These are phyloP conservation scores for Hypoxylon sp. DNA, from an alignment of 2,329 filamentous ascomycete genomes.

Conservation along the genomic window DNA sequence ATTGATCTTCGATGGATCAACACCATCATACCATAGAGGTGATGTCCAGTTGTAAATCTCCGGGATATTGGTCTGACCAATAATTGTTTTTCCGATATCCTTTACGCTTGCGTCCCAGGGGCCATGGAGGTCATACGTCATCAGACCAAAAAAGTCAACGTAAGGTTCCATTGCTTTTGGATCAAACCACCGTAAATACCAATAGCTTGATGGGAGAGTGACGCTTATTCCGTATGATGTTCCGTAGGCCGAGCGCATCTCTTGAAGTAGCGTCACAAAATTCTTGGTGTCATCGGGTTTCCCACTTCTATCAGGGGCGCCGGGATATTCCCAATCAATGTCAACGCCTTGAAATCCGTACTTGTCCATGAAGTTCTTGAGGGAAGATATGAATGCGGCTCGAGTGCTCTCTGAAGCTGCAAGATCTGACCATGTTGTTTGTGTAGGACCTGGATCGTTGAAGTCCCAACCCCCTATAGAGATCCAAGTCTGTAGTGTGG, in stretches of 20 bases:
- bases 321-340: slow-evolving; percentile 65
- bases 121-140: slow-evolving; percentile 61
- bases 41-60: slow-evolving; percentile 58
- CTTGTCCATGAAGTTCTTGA: slow-evolving; percentile 53
- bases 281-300: slow-evolving; percentile 56
- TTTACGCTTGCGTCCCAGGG: slow-evolving; percentile 58
- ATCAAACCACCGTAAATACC: slow-evolving; percentile 59
- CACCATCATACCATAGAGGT: slow-evolving; percentile 59
- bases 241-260: slow-evolving; percentile 57
- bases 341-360: slow-evolving; percentile 62
- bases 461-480: slow-evolving; percentile 61
- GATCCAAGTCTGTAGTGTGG: slow-evolving; percentile 56
- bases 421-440: slow-evolving; percentile 52
- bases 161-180: slow-evolving; percentile 56
- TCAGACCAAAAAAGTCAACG: slow-evolving; percentile 58
- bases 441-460: slow-evolving; percentile 54
- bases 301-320: slow-evolving; percentile 55
- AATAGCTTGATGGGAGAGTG: slow-evolving; percentile 57
- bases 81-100: slow-evolving; percentile 53
- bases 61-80: slow-evolving; percentile 59
- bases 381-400: slow-evolving; percentile 57
- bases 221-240: slow-evolving; percentile 59
- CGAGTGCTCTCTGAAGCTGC: slow-evolving; percentile 46
- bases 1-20: slow-evolving; percentile 61
- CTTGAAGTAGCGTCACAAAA: slow-evolving; percentile 54